These are phyloP conservation scores for Cyclocybe cylindracea DNA, from an alignment of 768 basidiomycete species.

Conservation along the genomic window DNA sequence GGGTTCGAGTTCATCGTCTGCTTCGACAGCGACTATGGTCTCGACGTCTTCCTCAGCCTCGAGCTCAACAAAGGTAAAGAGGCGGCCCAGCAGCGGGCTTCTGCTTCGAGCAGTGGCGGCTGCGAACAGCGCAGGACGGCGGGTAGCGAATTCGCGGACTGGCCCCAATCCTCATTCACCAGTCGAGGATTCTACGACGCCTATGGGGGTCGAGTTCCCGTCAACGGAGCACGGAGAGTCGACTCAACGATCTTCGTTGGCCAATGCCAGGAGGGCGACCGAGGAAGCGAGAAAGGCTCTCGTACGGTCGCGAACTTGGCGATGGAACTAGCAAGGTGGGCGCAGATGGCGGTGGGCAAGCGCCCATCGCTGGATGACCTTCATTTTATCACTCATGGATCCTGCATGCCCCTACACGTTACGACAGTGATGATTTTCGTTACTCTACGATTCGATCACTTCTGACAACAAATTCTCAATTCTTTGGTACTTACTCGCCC, in stretches of 20 bases:
- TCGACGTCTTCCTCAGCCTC: conserved; percentile 1
- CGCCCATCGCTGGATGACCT: too few relatives aligned
- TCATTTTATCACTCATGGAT: too few relatives aligned
- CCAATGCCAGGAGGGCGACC: conserved; percentile 46
- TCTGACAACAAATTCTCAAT: too few relatives aligned
- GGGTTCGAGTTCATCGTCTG: not conserved
- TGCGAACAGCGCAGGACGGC: conserved; percentile 45
- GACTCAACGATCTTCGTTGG: conserved; percentile 39
- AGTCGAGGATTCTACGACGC: conserved; percentile 13
- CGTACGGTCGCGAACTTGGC: conserved; percentile 24
- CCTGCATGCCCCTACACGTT: not conserved
- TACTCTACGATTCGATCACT: not conserved
- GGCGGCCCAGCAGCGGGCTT: conserved; percentile 52
- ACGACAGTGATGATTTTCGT: not conserved
- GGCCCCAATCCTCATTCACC: conserved; percentile 1
- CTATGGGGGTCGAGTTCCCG: not conserved
- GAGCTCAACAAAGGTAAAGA: conserved; percentile 27
- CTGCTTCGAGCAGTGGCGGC: conserved; percentile 62
- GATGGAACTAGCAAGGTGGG: too few relatives aligned
- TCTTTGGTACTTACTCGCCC: too few relatives aligned
- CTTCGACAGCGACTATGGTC: not conserved
- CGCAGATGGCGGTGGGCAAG: too few relatives aligned
- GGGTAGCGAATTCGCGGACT: conserved; percentile 15
- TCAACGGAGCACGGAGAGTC: not conserved
- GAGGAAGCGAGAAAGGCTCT: conserved; percentile 55